Evolutionary conservation across 371 early-diverging fungal species (phyloP).

Genomic region (Spraguea lophii): DNA sequence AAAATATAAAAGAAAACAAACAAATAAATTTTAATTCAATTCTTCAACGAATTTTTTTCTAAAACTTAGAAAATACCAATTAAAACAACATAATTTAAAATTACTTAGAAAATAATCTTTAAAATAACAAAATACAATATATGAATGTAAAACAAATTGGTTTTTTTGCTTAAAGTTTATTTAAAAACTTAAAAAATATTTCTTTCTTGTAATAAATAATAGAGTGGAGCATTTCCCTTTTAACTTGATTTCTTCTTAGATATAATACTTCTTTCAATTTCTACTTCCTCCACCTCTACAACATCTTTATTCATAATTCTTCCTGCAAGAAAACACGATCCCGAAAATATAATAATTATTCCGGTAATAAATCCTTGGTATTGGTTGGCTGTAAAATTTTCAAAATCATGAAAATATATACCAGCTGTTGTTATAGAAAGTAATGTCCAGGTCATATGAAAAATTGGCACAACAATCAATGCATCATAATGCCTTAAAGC

Average conservation of each 20-base stretch:
- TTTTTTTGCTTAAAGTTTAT: too few species aligned
- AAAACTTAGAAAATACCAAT: too few species aligned
- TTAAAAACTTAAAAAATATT: too few species aligned
- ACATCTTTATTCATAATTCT: slow-evolving; percentile 41
- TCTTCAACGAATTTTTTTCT: too few species aligned
- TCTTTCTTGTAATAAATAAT: too few species aligned
- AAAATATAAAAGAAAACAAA: too few species aligned
- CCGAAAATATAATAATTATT: slow-evolving; percentile 54
- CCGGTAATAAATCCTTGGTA: slow-evolving; percentile 52
- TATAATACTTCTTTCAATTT: slow-evolving; percentile 1
- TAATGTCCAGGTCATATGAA: slow-evolving; percentile 59
- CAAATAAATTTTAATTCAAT: too few species aligned
- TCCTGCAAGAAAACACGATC: slow-evolving; percentile 50
- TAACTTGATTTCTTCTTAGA: neutral
- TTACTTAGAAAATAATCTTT: too few species aligned
- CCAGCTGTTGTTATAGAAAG: slow-evolving; percentile 57
- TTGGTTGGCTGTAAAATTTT: slow-evolving; percentile 50
- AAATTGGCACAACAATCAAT: slow-evolving; percentile 59
- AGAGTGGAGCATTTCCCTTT: too few species aligned
- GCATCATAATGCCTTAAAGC: slow-evolving; percentile 63
- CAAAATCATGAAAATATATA: slow-evolving; percentile 61
- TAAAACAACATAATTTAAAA: too few species aligned
- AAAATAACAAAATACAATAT: too few species aligned
- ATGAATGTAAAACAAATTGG: too few species aligned
- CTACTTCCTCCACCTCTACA: slow-evolving; percentile 2